Evolutionary conservation across 2,329 filamentous ascomycete genomes (phyloP), one percentile per base, ranked within the genome.

Genomic region (Aspergillus viridinutans): DNA sequence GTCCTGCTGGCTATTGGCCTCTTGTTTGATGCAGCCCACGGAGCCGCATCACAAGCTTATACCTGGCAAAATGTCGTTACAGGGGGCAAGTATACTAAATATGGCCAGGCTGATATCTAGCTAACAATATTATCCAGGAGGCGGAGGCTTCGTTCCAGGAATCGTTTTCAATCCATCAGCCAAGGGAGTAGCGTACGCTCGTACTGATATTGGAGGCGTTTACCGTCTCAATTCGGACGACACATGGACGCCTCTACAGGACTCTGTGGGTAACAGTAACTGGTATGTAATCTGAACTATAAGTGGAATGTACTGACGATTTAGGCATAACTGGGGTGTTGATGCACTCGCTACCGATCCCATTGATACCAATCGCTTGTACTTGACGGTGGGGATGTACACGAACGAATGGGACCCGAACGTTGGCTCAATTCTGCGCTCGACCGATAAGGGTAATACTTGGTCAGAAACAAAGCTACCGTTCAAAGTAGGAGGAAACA

Each of bases 401-500:
- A 85, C 82, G n/a, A 85, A 81, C 65, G 72, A 72, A 59, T 85
- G 82, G 82, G 83, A 85, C 56, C 81, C 83, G 1, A 82, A 80
- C 54, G 75, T 78, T 4, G 83, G 82, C 7, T 74, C 80, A 7
- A 83, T 85, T 40, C 76, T 83, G 32, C 77, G 79, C 28, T 84
- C 81, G 8, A 79, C 75, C 8, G 81, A 86, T 61, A 74, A 78
- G 61, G 83, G 83, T 1, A 70, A 68, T 3, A 84, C 82, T 0
- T 85, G 81, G 80, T 64, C 72, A 1, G 72, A 75, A 21, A 78
- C 80, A 0, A 70, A 72, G 5, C 73, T 85, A 0, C 75, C 81
- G 2, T 85, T 85, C 74, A 85, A 85, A 66, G 81, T 84, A 49
- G 83, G 83, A 7, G 83, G 83, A 0, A 85, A 85, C 65, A 85